These are phyloP conservation scores for Umbelopsis ramanniana DNA, from an alignment of 192 early-diverging fungal species.

Conservation along the genomic window DNA sequence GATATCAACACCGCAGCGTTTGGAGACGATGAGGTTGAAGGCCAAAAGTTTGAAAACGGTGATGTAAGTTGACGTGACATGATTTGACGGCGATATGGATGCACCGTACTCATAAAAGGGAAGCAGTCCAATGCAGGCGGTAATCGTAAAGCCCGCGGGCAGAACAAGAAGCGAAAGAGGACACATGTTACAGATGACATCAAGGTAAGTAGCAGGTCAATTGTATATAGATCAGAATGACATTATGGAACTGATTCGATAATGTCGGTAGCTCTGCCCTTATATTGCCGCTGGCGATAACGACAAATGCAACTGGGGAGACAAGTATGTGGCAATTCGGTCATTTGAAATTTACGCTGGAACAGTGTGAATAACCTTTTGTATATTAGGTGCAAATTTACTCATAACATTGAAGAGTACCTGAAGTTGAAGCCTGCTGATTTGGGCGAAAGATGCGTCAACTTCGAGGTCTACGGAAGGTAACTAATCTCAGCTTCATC, in stretches of 20 bases:
- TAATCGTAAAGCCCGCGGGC: conserved; percentile 20
- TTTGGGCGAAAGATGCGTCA: conserved; percentile 69
- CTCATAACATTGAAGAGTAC: conserved; percentile 80
- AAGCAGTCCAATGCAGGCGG: neutral
- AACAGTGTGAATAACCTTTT: neutral
- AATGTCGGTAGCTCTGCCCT: conserved; percentile 51
- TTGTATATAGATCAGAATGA: neutral
- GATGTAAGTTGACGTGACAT: conserved; percentile 4
- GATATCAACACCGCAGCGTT: conserved; percentile 14
- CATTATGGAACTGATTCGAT: neutral
- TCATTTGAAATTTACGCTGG: neutral
- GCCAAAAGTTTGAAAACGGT: conserved; percentile 4
- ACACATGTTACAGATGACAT: conserved; percentile 31
- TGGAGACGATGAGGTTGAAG: conserved; percentile 30
- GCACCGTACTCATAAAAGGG: neutral
- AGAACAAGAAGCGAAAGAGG: conserved; percentile 36
- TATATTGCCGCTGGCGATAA: conserved; percentile 45
- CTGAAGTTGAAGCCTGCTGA: conserved; percentile 75
- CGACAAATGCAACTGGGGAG: conserved; percentile 49
- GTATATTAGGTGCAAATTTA: conserved; percentile 65
- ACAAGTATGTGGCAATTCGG: conserved; percentile 26
- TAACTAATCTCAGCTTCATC: conserved; percentile 47
- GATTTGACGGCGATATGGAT: neutral
- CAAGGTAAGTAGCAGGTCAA: conserved; percentile 21
- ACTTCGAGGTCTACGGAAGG: conserved; percentile 74